These are phyloP conservation scores for Dothideomycetes sp. DNA, from an alignment of 2,329 filamentous ascomycete genomes.

Conservation along the genomic window DNA sequence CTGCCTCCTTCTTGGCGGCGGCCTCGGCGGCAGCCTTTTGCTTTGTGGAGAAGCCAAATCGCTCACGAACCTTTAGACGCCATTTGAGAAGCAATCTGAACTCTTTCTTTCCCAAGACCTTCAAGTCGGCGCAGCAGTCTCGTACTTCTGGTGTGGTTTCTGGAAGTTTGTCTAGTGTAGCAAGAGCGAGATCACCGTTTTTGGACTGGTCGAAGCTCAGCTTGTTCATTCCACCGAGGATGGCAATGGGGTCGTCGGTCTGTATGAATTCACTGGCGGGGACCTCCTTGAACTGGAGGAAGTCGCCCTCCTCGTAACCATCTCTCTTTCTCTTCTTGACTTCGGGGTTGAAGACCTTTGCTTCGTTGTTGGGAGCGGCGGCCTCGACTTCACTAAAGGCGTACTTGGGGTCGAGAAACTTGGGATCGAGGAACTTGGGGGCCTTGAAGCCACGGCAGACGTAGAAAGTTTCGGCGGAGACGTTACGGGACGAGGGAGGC, in stretches of 20 bases:
- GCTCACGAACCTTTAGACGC: constrained; percentile 79
- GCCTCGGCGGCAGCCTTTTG: constrained; percentile 19
- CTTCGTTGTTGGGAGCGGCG: constrained; percentile 85
- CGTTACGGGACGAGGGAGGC: constrained; percentile 87
- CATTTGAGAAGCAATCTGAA: constrained; percentile 85
- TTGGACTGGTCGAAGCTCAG: constrained; percentile 76
- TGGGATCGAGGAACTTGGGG: constrained; percentile 83
- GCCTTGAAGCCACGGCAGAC: constrained; percentile 94
- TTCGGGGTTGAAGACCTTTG: constrained; percentile 96
- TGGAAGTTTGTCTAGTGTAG: constrained; percentile 72
- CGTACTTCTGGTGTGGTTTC: constrained; percentile 79
- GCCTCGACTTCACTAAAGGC: constrained; percentile 90
- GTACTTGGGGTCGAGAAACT: constrained; percentile 76
- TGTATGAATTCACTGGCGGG: constrained; percentile 89
- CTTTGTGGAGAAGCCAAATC: constrained; percentile 58
- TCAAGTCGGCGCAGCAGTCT: constrained; percentile 69
- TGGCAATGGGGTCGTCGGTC: constrained; percentile 82
- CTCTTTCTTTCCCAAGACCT: constrained; percentile 84
- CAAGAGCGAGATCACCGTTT: constrained; percentile 63
- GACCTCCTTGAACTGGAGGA: constrained; percentile 81
- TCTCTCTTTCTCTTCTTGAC: constrained; percentile 95
- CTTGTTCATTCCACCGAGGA: constrained; percentile 76
- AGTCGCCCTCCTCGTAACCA: constrained; percentile 95
- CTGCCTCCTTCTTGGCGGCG: constrained; percentile 24
- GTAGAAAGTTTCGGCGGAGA: constrained; percentile 97